Conservation (phyloP, 2,329 filamentous ascomycete species). For the Fonsecaea nubica region DNA sequence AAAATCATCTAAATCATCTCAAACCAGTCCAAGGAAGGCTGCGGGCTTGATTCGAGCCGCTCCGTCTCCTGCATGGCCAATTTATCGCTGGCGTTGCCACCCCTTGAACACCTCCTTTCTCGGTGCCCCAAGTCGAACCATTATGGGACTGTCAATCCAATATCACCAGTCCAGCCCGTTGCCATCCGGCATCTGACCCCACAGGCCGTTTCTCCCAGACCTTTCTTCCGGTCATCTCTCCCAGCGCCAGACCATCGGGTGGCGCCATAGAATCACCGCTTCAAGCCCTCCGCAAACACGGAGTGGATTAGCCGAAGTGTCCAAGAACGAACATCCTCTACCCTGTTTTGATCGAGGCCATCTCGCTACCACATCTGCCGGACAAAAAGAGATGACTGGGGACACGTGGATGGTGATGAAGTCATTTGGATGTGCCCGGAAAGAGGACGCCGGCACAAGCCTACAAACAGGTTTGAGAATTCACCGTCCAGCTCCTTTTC, state of each 20-base stretch:
- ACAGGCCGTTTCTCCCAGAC: constrained; percentile 5
- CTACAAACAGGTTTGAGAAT: constrained; percentile 17
- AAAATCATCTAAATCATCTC: too few species aligned
- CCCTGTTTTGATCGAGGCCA: constrained; percentile 22
- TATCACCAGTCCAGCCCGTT: constrained; percentile 5
- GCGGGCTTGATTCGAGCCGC: constrained; percentile 17
- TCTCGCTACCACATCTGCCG: constrained; percentile 18
- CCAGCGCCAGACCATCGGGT: constrained; percentile 3
- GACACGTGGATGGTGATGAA: constrained; percentile 21
- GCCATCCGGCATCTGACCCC: neutral
- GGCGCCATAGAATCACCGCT: constrained; percentile 9
- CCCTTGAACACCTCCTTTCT: neutral
- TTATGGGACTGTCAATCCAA: constrained; percentile 4
- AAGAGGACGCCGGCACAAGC: constrained; percentile 1
- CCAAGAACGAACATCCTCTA: constrained; percentile 4
- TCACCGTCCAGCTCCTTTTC: constrained; percentile 10
- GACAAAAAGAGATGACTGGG: constrained; percentile 19
- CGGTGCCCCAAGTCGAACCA: neutral
- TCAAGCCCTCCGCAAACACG: constrained; percentile 10
- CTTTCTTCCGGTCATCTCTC: neutral
- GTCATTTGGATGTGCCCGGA: constrained; percentile 2
- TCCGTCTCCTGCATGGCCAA: neutral
- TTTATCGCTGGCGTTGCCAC: constrained; percentile 2
- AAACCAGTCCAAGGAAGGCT: neutral
- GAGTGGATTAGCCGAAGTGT: constrained; percentile 6